A percentile compares a stretch with the other conserved stretches of the same genome.
phyloP scores from a whole-genome alignment of 1,284 basidiomycete species.

The Naganishia sp. region DNA sequence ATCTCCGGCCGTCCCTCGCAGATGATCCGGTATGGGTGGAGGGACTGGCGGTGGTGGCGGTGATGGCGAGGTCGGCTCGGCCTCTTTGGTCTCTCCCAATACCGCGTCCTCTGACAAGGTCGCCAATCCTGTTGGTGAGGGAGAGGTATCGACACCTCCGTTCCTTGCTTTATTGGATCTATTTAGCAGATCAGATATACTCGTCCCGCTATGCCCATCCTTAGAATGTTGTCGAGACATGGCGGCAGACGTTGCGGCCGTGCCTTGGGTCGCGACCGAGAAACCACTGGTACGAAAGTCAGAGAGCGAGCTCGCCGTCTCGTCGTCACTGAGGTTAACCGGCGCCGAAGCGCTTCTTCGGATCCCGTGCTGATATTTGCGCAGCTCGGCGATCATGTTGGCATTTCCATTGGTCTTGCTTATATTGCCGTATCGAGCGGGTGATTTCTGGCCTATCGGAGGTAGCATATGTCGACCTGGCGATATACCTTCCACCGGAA shows the following conservation, averaged over 20 bases:
- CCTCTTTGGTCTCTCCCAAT: not conserved
- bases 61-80: slow-evolving; percentile 52
- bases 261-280: slow-evolving; percentile 59
- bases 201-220: slow-evolving; percentile 9
- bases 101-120: slow-evolving; percentile 26
- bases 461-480: slow-evolving; percentile 38
- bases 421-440: slow-evolving; percentile 31
- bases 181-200: slow-evolving; percentile 17
- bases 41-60: slow-evolving; percentile 42
- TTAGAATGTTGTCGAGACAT: slow-evolving; percentile 52
- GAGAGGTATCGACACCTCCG: slow-evolving; percentile 10
- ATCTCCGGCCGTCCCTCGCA: not conserved
- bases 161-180: slow-evolving; percentile 9
- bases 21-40: slow-evolving; percentile 18
- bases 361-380: slow-evolving; percentile 30
- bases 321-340: slow-evolving; percentile 42
- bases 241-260: slow-evolving; percentile 60
- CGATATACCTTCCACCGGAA: slow-evolving; percentile 25
- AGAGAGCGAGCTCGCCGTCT: slow-evolving; percentile 60
- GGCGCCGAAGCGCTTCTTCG: slow-evolving; percentile 44
- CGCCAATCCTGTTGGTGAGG: slow-evolving; percentile 4
- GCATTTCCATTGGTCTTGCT: slow-evolving; percentile 24
- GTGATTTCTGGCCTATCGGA: slow-evolving; percentile 49
- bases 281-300: slow-evolving; percentile 60
- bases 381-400: slow-evolving; percentile 30